These are phyloP conservation scores for Talaromyces atroroseus DNA, from an alignment of 2,329 filamentous ascomycete genomes.

Conservation along the genomic window DNA sequence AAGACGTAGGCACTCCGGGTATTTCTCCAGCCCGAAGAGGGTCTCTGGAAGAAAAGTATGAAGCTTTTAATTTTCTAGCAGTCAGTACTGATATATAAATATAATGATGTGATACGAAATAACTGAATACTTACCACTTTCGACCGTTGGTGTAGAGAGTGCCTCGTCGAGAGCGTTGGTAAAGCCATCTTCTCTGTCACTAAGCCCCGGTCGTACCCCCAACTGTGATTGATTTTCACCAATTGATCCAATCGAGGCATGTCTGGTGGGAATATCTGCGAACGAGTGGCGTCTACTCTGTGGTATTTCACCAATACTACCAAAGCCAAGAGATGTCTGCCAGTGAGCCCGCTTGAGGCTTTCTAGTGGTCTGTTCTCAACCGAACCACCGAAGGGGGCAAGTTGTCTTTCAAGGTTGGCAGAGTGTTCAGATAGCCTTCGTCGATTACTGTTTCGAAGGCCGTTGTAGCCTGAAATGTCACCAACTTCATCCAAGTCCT, in stretches of 20 bases:
- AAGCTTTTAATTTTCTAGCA: constrained; percentile 34
- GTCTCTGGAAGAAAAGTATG: constrained; percentile 39
- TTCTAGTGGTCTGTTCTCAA: constrained; percentile 42
- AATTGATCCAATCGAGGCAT: constrained; percentile 39
- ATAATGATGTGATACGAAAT: constrained; percentile 17
- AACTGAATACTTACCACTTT: constrained; percentile 39
- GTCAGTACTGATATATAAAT: constrained; percentile 35
- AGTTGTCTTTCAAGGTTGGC: constrained; percentile 38
- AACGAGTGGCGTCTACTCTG: constrained; percentile 50
- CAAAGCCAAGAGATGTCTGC: constrained; percentile 48
- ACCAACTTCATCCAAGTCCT: constrained; percentile 41
- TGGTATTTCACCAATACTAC: constrained; percentile 40
- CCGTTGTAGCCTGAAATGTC: constrained; percentile 34
- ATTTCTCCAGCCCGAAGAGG: constrained; percentile 31
- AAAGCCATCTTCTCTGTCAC: constrained; percentile 35
- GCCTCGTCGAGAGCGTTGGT: constrained; percentile 32
- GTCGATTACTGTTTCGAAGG: constrained; percentile 31
- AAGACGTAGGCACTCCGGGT: constrained; percentile 30
- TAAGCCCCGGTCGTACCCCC: constrained; percentile 18
- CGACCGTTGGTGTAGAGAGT: constrained; percentile 32
- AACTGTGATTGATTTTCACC: constrained; percentile 26
- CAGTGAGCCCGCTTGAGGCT: constrained; percentile 45
- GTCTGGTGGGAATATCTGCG: constrained; percentile 45
- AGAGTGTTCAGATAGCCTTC: constrained; percentile 43
- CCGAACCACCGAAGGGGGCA: constrained; percentile 27